Evolutionary conservation across 2,329 filamentous ascomycete genomes (phyloP), one percentile per base, ranked within the genome.

Genomic region (Drechslerella dactyloides): DNA sequence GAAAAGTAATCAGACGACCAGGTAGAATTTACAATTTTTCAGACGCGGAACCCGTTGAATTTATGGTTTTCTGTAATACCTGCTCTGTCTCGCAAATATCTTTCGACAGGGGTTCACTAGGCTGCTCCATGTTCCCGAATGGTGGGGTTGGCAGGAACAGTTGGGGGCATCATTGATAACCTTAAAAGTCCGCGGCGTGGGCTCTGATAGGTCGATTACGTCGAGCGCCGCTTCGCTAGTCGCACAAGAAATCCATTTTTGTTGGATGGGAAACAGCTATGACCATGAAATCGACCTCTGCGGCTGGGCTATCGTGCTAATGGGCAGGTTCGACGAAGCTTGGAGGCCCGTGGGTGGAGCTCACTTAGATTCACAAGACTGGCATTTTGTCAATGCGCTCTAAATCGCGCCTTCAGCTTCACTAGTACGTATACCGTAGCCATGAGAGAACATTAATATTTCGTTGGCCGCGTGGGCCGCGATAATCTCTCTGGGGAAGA

Each of bases 381-480:
- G 8, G 17, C 6, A 13, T 42, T 64, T 52, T 57, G 42, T 42
- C 53, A 50, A 64, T 61, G 44, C 19, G 44, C 44, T 48, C 44
- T 21, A 48, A 48, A 4, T 19, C 17, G 19, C 44, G 44, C 5
- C 44, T 21, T 23, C 44, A 21, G 19, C 8, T 21, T n/a, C n/a
- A n/a, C n/a, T n/a, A n/a, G n/a, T n/a, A n/a, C n/a, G n/a, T n/a
- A n/a, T n/a, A n/a, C n/a, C n/a, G n/a, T n/a, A n/a, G n/a, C n/a
- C n/a, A n/a, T n/a, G n/a, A n/a, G n/a, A n/a, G n/a, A n/a, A n/a
- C n/a, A 17, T 40, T 19, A 56, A 58, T 65, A 58, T 63, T 35
- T 46, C 30, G 33, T 51, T 54, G 58, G 44, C 65, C 65, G 58
- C 53, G 65, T 21, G 42, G 44, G 63, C 66, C 66, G 53, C 66